phyloP scores from a whole-genome alignment of 2,329 filamentous ascomycete genomes.

The Colletotrichum liaoningense region DNA sequence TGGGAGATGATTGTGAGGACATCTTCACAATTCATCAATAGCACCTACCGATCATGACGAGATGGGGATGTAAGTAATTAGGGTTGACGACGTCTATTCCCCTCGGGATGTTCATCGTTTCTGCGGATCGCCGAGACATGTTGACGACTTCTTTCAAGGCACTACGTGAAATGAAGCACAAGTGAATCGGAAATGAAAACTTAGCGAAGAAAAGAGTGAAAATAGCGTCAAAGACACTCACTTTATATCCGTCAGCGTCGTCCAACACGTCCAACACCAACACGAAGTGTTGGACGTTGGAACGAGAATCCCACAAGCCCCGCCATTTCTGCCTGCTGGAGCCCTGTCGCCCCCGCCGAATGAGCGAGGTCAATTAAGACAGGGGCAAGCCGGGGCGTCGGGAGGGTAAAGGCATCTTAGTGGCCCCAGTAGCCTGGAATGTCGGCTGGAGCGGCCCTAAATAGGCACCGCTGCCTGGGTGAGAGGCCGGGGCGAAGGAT shows the following conservation, averaged over 20 bases:
- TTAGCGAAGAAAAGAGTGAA: too few species aligned
- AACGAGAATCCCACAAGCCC: background rate
- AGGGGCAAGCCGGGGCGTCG: background rate
- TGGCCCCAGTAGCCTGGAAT: background rate
- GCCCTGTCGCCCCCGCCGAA: background rate
- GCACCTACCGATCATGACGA: slow-evolving; percentile 19
- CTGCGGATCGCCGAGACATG: slow-evolving; percentile 3
- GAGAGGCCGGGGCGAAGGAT: background rate
- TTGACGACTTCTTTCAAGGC: background rate
- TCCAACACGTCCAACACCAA: background rate
- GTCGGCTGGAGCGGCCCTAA: background rate
- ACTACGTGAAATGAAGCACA: background rate
- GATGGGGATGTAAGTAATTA: slow-evolving; percentile 15
- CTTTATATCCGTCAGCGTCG: background rate
- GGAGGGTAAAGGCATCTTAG: background rate
- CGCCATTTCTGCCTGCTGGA: background rate
- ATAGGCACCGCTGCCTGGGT: background rate
- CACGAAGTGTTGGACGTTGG: background rate
- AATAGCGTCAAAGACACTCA: background rate
- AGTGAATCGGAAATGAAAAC: too few species aligned
- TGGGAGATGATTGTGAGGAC: background rate
- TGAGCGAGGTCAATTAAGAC: background rate
- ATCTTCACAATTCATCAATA: background rate
- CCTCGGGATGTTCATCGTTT: background rate
- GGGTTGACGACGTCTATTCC: slow-evolving; percentile 15